Evolutionary conservation across 345 rosid species (phyloP).

Genomic region (Rhizophora apiculata): DNA sequence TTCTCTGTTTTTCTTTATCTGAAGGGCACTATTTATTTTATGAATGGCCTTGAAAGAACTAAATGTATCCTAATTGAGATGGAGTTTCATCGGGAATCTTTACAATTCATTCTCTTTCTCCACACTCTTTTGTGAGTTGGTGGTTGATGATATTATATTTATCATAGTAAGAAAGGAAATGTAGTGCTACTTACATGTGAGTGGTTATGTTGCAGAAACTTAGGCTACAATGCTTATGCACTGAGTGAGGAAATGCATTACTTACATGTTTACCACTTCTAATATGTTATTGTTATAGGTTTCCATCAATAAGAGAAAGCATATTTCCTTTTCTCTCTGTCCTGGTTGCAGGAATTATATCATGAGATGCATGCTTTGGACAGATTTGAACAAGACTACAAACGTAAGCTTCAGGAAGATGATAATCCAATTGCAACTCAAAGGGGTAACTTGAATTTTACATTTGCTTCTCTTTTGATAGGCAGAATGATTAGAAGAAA

Average conservation of each 20-base stretch:
- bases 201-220: too few species aligned
- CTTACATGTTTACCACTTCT: neutral
- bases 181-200: too few species aligned
- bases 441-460: conserved; percentile 46
- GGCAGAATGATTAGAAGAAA: neutral
- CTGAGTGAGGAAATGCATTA: neutral
- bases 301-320: neutral
- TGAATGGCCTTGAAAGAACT: neutral
- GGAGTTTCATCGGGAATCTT: neutral
- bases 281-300: neutral
- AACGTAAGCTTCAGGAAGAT: conserved; percentile 89
- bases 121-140: too few species aligned
- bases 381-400: conserved; percentile 97
- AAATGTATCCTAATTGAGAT: neutral
- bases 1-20: neutral
- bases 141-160: too few species aligned
- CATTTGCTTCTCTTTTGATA: neutral
- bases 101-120: too few species aligned
- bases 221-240: neutral
- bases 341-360: conserved; percentile 69
- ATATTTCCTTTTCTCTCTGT: conserved; percentile 4
- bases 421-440: conserved; percentile 68
- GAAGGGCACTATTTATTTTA: neutral
- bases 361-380: conserved; percentile 96
- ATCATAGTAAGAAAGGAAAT: too few species aligned